phyloP scores from a whole-genome alignment of 768 basidiomycete species.

The Cystofilobasidium bisporidii region DNA sequence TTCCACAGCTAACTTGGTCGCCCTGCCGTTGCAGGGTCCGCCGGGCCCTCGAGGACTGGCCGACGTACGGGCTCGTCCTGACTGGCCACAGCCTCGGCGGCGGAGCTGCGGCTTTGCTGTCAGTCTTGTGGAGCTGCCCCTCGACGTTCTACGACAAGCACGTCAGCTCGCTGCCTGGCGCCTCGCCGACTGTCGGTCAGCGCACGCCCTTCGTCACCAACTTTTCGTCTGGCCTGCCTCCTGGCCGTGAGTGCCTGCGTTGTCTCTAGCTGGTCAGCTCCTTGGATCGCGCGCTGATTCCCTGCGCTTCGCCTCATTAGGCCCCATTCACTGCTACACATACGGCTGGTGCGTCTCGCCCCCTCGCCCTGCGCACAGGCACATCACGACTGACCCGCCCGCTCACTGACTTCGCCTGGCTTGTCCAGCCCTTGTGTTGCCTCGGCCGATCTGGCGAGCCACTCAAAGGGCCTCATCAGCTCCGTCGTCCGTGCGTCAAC shows the following conservation, averaged over 20 bases:
- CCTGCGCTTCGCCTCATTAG: not conserved
- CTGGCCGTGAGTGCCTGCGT: slow-evolving; percentile 35
- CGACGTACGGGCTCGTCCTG: slow-evolving; percentile 40
- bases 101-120: slow-evolving; percentile 40
- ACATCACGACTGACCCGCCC: not conserved
- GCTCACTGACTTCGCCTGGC: not conserved
- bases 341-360: slow-evolving; percentile 16
- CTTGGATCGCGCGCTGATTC: not conserved
- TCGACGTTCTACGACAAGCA: slow-evolving; percentile 29
- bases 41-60: slow-evolving; percentile 35
- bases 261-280: not conserved
- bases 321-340: slow-evolving; percentile 39
- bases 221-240: slow-evolving; percentile 37
- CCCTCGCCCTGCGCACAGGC: too few relatives aligned
- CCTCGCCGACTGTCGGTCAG: slow-evolving; percentile 30
- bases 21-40: slow-evolving; percentile 26
- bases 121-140: slow-evolving; percentile 37
- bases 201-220: slow-evolving; percentile 40
- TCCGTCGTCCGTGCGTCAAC: slow-evolving; percentile 36
- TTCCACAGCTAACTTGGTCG: not conserved
- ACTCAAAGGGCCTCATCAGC: slow-evolving; percentile 39
- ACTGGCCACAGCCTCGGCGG: slow-evolving; percentile 43
- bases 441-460: slow-evolving; percentile 38
- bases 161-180: slow-evolving; percentile 1
- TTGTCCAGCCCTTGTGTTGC: slow-evolving; percentile 36